phyloP scores from a whole-genome alignment of 768 basidiomycete genomes.

The Kwoniella europaea region DNA sequence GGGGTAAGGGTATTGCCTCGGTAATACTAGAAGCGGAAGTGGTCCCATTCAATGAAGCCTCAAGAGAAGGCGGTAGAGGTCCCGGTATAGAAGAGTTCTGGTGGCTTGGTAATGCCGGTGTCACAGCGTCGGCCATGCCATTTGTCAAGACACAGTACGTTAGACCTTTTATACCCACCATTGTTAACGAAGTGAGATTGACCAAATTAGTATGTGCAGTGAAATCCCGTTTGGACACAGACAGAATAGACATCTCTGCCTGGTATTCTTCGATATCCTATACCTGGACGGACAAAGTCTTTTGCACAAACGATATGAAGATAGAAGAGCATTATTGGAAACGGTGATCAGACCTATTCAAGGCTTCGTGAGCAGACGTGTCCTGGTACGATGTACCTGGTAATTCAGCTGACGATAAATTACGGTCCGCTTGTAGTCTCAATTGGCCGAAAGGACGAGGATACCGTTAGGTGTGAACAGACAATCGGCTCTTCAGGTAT shows the following conservation, averaged over 20 bases:
- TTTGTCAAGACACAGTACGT: not conserved
- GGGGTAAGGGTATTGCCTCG: slow-evolving; percentile 23
- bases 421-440: slow-evolving; percentile 14
- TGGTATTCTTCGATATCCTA: slow-evolving; percentile 87
- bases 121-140: slow-evolving; percentile 10
- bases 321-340: slow-evolving; percentile 70
- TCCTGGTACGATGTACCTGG: too few species aligned
- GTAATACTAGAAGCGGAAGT: slow-evolving; percentile 82
- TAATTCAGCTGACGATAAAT: too few species aligned
- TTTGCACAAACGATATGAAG: slow-evolving; percentile 65
- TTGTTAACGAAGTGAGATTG: not conserved
- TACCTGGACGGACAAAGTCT: slow-evolving; percentile 69
- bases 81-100: slow-evolving; percentile 71
- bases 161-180: not conserved
- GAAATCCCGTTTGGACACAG: not conserved
- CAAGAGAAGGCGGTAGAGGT: slow-evolving; percentile 48
- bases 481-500: slow-evolving; percentile 24
- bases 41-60: slow-evolving; percentile 74
- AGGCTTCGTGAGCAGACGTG: slow-evolving; percentile 62
- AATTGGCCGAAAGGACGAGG: slow-evolving; percentile 65
- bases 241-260: slow-evolving; percentile 66
- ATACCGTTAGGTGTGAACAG: slow-evolving; percentile 61
- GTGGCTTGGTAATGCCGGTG: slow-evolving; percentile 51
- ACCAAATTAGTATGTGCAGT: not conserved
- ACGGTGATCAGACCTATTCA: slow-evolving; percentile 63